Conservation (phyloP, 1,139 yeast genomes). For the Nadsonia commutata region DNA sequence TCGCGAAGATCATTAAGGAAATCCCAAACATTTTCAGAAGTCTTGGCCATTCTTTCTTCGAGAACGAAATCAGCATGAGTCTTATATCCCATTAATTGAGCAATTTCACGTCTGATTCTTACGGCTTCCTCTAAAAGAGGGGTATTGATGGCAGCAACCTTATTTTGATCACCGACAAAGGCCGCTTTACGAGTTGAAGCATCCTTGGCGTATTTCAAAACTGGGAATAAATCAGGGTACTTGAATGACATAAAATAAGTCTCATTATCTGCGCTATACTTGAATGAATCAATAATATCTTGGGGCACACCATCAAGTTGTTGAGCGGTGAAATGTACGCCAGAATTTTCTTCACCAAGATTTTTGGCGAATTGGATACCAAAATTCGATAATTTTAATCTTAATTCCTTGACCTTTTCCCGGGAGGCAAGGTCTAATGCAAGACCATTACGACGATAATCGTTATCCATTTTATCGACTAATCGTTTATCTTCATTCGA, state of each 20-base stretch:
- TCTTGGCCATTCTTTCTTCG: conserved; percentile 71
- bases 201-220: conserved; percentile 51
- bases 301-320: conserved; percentile 66
- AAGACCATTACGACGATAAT: conserved; percentile 53
- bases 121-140: conserved; percentile 45
- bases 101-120: conserved; percentile 44
- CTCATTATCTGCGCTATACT: conserved; percentile 15
- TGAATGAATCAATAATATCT: conserved; percentile 44
- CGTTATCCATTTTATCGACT: conserved; percentile 39
- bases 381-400: conserved; percentile 44
- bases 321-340: conserved; percentile 40
- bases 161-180: conserved; percentile 50
- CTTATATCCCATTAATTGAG: conserved; percentile 48
- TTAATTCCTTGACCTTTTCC: conserved; percentile 39
- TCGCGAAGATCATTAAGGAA: conserved; percentile 48
- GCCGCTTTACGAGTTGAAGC: conserved; percentile 54
- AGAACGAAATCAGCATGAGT: conserved; percentile 54
- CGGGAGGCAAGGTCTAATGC: conserved; percentile 42
- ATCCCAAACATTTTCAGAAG: conserved; percentile 38
- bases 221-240: conserved; percentile 67
- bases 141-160: conserved; percentile 45
- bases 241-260: conserved; percentile 55
- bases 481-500: conserved; percentile 45
- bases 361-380: conserved; percentile 46
- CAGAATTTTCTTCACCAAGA: conserved; percentile 58